Evolutionary conservation across 495 filamentous ascomycete species (phyloP).

Genomic region (Aspergillus sclerotiicarbonarius): DNA sequence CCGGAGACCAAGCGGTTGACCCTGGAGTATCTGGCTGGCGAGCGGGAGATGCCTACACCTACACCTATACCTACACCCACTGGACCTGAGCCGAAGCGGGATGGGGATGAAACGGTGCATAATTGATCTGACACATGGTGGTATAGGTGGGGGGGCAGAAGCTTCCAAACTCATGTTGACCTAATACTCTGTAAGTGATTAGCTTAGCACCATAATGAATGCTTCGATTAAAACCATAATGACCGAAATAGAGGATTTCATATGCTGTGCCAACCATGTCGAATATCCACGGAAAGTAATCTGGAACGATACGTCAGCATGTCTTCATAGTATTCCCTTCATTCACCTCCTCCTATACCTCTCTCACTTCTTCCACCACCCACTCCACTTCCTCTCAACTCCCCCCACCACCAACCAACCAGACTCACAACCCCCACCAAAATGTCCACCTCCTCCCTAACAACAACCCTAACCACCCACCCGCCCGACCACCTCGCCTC

Average conservation of each 20-base stretch:
- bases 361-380: neutral
- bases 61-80: too few species aligned
- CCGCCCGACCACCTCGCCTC: slow-evolving; percentile 45
- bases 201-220: too few species aligned
- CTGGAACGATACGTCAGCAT: neutral
- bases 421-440: neutral
- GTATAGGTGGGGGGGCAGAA: neutral
- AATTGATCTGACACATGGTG: neutral
- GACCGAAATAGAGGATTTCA: too few species aligned
- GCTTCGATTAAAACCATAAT: too few species aligned
- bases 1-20: slow-evolving; percentile 75
- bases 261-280: too few species aligned
- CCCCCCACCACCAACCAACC: neutral
- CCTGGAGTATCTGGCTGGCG: slow-evolving; percentile 56
- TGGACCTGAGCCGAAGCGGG: neutral
- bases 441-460: neutral
- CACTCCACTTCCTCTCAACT: neutral
- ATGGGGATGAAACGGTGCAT: neutral
- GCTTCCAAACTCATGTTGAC: too few species aligned
- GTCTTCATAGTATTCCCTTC: neutral
- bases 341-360: neutral
- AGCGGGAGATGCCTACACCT: neutral
- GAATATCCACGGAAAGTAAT: neutral
- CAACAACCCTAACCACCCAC: slow-evolving; percentile 22
- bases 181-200: too few species aligned